These are phyloP conservation scores for Leishmania mexicana DNA, from an alignment of 208 protist species.

Conservation along the genomic window DNA sequence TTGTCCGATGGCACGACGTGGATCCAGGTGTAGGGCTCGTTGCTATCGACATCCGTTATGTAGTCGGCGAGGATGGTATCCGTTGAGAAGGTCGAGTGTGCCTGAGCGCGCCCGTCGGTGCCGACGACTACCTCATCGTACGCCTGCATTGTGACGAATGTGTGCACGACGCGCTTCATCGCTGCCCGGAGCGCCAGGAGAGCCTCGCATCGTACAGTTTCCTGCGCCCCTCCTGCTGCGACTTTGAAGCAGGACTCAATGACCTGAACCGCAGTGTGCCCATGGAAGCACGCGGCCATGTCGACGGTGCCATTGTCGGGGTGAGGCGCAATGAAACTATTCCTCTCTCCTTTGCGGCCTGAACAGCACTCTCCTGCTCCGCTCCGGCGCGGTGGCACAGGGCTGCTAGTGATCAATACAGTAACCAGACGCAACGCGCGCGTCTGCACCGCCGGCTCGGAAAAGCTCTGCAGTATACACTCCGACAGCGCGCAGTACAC, in stretches of 20 bases:
- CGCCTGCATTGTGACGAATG: conserved; percentile 24
- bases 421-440: conserved; percentile 45
- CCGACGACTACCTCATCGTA: conserved; percentile 3
- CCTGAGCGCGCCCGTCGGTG: not conserved
- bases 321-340: not conserved
- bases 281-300: conserved; percentile 25
- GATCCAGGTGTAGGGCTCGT: conserved; percentile 54
- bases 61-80: conserved; percentile 64
- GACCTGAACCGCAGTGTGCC: conserved; percentile 43
- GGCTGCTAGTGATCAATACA: conserved; percentile 29
- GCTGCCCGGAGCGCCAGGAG: conserved; percentile 16
- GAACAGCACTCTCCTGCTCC: not conserved
- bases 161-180: conserved; percentile 19
- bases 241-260: conserved; percentile 53
- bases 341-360: not conserved
- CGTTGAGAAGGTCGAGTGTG: conserved; percentile 46
- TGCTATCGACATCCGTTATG: conserved; percentile 61
- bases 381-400: not conserved
- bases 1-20: conserved; percentile 25
- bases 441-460: conserved; percentile 42
- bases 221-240: conserved; percentile 37
- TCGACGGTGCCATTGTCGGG: not conserved
- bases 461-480: conserved; percentile 37
- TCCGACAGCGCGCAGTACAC: conserved; percentile 50
- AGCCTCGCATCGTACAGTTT: conserved; percentile 32